Percentiles rank a stretch among this genome's conserved stretches.
Conservation (phyloP, 2,329 filamentous ascomycete genomes). For the Aspergillus japonicus region DNA sequence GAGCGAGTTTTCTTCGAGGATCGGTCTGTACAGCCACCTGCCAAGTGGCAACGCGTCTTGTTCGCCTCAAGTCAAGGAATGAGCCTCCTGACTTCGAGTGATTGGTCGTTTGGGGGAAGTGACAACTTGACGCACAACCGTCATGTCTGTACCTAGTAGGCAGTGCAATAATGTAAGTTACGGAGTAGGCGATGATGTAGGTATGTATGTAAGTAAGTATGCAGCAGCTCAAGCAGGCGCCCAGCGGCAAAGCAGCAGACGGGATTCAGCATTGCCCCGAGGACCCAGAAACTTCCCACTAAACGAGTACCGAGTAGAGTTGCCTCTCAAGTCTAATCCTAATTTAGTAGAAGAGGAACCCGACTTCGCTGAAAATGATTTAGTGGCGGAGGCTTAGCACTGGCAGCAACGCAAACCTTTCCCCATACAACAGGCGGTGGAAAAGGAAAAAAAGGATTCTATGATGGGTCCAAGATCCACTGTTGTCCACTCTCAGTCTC, state of each 20-base stretch:
- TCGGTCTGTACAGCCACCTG: background rate
- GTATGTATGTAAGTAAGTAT: too few species aligned
- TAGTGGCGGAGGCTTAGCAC: conserved; percentile 22
- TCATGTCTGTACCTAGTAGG: background rate
- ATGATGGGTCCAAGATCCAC: background rate
- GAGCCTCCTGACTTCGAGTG: too few species aligned
- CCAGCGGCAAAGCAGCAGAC: background rate
- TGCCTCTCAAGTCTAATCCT: too few species aligned
- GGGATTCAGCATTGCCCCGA: background rate
- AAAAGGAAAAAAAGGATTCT: background rate
- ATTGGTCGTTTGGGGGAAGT: too few species aligned
- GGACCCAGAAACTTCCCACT: background rate
- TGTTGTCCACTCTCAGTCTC: background rate
- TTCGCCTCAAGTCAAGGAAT: background rate
- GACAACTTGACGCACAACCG: background rate
- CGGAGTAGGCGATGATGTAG: too few species aligned
- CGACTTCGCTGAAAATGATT: background rate
- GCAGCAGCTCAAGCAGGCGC: background rate
- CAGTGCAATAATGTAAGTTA: background rate
- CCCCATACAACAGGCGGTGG: background rate
- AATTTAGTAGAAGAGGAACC: background rate
- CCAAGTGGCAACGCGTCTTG: background rate
- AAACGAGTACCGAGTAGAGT: too few species aligned
- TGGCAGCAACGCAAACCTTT: conserved; percentile 15
- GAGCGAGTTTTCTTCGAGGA: background rate